A percentile compares a stretch with the other conserved stretches of the same genome.
These are phyloP conservation scores for Astragalus glycyphyllos DNA, from an alignment of 306 rosid genomes.

Conservation along the genomic window DNA sequence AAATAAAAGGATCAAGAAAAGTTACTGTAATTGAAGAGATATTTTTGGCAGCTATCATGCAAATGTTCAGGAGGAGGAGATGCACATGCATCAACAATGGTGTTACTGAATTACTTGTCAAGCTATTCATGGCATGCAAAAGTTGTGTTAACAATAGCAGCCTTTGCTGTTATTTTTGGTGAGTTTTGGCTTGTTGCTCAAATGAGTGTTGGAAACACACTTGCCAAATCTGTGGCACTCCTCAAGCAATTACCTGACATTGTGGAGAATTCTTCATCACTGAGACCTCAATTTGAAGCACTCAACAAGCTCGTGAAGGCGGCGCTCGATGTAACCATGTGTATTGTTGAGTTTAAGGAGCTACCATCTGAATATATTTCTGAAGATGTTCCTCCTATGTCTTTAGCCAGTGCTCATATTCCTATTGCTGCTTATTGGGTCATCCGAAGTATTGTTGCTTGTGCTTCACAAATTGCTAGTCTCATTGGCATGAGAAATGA, in stretches of 20 bases:
- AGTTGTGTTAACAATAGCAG: conserved; percentile 80
- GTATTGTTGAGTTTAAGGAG: conserved; percentile 64
- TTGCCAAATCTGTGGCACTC: conserved; percentile 81
- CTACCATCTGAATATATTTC: conserved; percentile 74
- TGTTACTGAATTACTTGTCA: conserved; percentile 61
- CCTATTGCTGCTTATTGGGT: conserved; percentile 90
- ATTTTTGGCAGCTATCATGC: conserved; percentile 63
- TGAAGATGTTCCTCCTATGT: conserved; percentile 68
- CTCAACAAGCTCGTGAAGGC: conserved; percentile 62
- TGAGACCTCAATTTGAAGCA: conserved; percentile 75
- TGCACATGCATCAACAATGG: conserved; percentile 71
- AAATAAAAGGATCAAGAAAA: conserved; percentile 1
- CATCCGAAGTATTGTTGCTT: conserved; percentile 70
- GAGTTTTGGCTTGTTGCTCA: conserved; percentile 88
- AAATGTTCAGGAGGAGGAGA: conserved; percentile 74
- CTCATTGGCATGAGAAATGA: conserved; percentile 67
- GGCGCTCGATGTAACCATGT: conserved; percentile 54
- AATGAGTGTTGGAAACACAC: conserved; percentile 54
- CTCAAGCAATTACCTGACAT: conserved; percentile 74
- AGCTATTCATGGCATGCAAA: conserved; percentile 88
- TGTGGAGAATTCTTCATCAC: conserved; percentile 53
- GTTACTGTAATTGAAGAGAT: not conserved
- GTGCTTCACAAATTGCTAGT: conserved; percentile 65
- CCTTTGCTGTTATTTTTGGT: conserved; percentile 71
- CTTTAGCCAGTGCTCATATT: conserved; percentile 62